Base-by-base conservation (phyloP, 176 grass and related monocot species). In the Melocanna baccifera region DNA sequence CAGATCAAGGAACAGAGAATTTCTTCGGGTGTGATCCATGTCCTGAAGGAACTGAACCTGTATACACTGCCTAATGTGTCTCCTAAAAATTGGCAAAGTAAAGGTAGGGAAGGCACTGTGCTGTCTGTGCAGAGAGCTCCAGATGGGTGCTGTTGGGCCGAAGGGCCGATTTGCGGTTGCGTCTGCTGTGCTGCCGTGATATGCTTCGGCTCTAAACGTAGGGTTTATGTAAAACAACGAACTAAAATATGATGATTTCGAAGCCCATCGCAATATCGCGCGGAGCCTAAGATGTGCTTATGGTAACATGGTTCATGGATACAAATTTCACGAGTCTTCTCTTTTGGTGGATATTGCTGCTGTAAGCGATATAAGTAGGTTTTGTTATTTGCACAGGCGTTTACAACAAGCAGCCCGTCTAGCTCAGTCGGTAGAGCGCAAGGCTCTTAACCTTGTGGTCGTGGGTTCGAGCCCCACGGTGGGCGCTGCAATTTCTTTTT, bases 381-480 rank as follows among this genome's bases (percentile, higher is more conserved):
- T 9, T 9, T 1, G 0, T 0, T 2, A 1, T 9, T 9, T 10
- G 9, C 41, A 10, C 7, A 42, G 1, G 41, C 10, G 7, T 2
- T 9, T 0, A 42, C 9, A 8, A 42, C 0, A 10, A 42, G 41
- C 41, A 40, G 7, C 39, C 39, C 67, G 67, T 45, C 40, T 70
- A 45, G 67, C 67, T 70, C 40, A 45, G 67, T 70, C 66, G 36
- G 63, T 67, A 39, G 32, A 67, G 63, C 63, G 63, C 63, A 67
- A 37, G 63, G 63, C 63, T 67, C 62, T 66, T 89, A 85, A 67
- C 71, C 71, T 82, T 89, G 83, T 83, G 85, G 88, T 88, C 50
- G 72, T 88, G 79, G 88, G 88, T 94, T 91, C 78, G 88, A 88
- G 83, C 86, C 86, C 86, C 79, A 91, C 79, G 79, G 89, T 94